phyloP scores from a whole-genome alignment of 192 early-diverging fungal genomes.

The Coemansia pectinata region DNA sequence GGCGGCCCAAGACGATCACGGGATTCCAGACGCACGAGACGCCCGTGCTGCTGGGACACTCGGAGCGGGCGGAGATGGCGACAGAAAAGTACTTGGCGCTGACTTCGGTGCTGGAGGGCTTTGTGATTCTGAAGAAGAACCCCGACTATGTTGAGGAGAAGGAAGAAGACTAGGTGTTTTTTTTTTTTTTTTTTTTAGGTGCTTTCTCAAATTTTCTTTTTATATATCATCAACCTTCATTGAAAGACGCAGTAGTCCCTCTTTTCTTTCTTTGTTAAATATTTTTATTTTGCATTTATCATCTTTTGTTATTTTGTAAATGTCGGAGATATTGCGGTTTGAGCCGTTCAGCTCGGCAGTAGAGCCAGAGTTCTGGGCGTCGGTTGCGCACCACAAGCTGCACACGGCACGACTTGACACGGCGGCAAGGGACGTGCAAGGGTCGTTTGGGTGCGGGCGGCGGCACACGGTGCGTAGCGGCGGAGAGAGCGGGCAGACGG shows the following conservation, averaged over 20 bases:
- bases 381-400: slow-evolving; percentile 81
- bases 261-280: neutral
- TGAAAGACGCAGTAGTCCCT: no score
- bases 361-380: slow-evolving; percentile 89
- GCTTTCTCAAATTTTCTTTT: neutral
- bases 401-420: slow-evolving; percentile 81
- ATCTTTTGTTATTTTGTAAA: neutral
- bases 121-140: slow-evolving; percentile 96
- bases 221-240: neutral
- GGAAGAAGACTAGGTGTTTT: slow-evolving; percentile 1
- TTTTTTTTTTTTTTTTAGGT: neutral
- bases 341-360: slow-evolving; percentile 81
- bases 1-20: slow-evolving; percentile 97
- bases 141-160: slow-evolving; percentile 79
- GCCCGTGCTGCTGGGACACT: slow-evolving; percentile 93
- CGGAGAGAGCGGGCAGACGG: slow-evolving; percentile 10
- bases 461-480: slow-evolving; percentile 48
- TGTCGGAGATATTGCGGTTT: slow-evolving; percentile 70
- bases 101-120: slow-evolving; percentile 87
- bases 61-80: slow-evolving; percentile 96
- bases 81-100: slow-evolving; percentile 94
- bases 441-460: slow-evolving; percentile 67
- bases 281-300: slow-evolving; percentile 1
- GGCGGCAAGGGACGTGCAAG: slow-evolving; percentile 54
- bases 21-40: slow-evolving; percentile 99